Evolutionary conservation across 2,329 filamentous ascomycete genomes (phyloP).

Genomic region (Blastomyces gilchristii): DNA sequence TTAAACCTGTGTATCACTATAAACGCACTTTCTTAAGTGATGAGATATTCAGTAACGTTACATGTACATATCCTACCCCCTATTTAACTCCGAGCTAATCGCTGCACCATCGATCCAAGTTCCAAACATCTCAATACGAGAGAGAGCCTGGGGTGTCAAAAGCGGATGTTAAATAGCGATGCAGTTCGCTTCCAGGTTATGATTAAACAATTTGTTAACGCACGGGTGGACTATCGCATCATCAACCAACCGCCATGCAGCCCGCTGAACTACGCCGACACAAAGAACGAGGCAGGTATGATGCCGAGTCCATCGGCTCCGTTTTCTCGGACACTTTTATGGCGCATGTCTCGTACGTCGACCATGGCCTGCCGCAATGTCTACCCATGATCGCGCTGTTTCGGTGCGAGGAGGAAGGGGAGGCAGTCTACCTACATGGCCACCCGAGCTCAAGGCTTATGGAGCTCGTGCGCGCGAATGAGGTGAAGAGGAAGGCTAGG

Average conservation of each 20-base stretch:
- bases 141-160: background rate
- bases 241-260: background rate
- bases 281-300: background rate
- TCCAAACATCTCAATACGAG: background rate
- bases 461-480: slow-evolving; percentile 45
- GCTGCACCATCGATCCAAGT: background rate
- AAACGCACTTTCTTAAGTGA: too few species aligned
- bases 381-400: slow-evolving; percentile 3
- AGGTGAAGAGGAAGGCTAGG: slow-evolving; percentile 48
- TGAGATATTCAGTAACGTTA: too few species aligned
- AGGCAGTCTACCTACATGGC: slow-evolving; percentile 58
- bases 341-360: slow-evolving; percentile 2
- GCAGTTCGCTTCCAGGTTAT: background rate
- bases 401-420: background rate
- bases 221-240: background rate
- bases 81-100: background rate
- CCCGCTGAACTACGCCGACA: slow-evolving; percentile 3
- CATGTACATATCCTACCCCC: too few species aligned
- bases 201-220: background rate
- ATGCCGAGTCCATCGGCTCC: background rate
- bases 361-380: slow-evolving; percentile 3
- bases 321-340: slow-evolving; percentile 3
- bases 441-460: slow-evolving; percentile 70
- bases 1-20: too few species aligned
- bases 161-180: background rate